Evolutionary conservation across 2,329 filamentous ascomycete genomes (phyloP).

Genomic region (Botrytis deweyae): DNA sequence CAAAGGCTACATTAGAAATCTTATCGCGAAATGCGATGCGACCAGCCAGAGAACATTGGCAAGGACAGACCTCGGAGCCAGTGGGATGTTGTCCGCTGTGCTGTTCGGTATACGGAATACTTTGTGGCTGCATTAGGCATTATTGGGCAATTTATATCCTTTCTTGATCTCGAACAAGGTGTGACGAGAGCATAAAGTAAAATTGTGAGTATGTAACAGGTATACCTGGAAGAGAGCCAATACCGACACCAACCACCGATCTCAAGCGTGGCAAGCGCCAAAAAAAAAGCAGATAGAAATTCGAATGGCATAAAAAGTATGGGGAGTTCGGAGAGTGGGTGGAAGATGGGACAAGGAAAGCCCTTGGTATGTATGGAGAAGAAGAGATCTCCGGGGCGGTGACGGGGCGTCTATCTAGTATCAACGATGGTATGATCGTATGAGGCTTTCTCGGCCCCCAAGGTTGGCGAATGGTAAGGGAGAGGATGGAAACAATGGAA

Average conservation of each 20-base stretch:
- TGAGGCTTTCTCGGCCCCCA: not conserved
- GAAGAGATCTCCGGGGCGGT: conserved; percentile 16
- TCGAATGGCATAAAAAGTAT: conserved; percentile 5
- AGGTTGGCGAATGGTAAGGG: not conserved
- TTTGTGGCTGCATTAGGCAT: conserved; percentile 22
- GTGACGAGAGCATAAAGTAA: conserved; percentile 16
- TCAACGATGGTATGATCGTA: not conserved
- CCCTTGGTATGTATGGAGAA: conserved; percentile 15
- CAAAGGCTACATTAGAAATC: conserved; percentile 8
- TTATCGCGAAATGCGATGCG: not conserved
- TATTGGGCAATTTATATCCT: conserved; percentile 19
- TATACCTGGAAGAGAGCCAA: not conserved
- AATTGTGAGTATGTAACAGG: not conserved
- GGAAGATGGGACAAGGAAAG: conserved; percentile 9
- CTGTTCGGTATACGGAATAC: not conserved
- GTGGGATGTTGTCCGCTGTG: conserved; percentile 11
- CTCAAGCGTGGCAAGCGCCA: conserved; percentile 17
- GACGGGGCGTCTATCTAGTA: conserved; percentile 3
- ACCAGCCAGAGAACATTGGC: not conserved
- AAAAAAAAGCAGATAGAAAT: not conserved
- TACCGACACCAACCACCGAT: not conserved
- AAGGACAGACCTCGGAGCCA: conserved; percentile 20
- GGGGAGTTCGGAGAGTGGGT: conserved; percentile 6
- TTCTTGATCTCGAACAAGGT: conserved; percentile 7
- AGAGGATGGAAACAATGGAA: not conserved